These are phyloP conservation scores for Porpolomopsis calyptriformis DNA, from an alignment of 768 basidiomycete species.

Conservation along the genomic window DNA sequence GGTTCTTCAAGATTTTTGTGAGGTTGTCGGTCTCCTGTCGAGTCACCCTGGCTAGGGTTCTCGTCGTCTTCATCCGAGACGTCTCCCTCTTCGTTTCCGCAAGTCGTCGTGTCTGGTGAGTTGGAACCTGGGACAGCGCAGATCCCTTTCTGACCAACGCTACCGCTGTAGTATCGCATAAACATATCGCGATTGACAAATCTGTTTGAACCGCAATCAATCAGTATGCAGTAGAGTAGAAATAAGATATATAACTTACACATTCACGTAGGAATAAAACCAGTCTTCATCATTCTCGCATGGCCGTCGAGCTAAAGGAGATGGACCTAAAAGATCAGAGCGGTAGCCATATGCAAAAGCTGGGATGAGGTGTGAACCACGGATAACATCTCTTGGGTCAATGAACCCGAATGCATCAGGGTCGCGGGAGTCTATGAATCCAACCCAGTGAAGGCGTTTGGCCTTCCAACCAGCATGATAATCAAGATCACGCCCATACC, in stretches of 20 bases:
- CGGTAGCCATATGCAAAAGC: slow-evolving; percentile 2
- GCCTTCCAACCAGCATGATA: neutral
- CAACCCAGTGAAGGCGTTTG: slow-evolving; percentile 1
- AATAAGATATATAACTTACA: slow-evolving; percentile 17
- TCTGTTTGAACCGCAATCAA: slow-evolving; percentile 12
- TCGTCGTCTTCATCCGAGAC: neutral
- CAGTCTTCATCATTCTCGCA: slow-evolving; percentile 16
- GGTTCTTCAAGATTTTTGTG: neutral
- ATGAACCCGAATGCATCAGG: slow-evolving; percentile 15
- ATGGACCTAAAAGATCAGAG: neutral
- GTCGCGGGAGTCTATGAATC: slow-evolving; percentile 5
- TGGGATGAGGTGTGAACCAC: slow-evolving; percentile 12
- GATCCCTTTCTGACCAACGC: slow-evolving; percentile 19
- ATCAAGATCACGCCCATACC: slow-evolving; percentile 6
- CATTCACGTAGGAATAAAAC: slow-evolving; percentile 26
- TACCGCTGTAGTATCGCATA: slow-evolving; percentile 21
- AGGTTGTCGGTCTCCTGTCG: neutral
- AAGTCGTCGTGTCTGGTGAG: neutral
- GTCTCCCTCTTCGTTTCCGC: neutral
- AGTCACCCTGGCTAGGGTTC: neutral
- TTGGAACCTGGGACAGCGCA: neutral
- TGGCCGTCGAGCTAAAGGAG: neutral
- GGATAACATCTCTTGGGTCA: slow-evolving; percentile 13
- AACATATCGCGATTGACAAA: slow-evolving; percentile 33
- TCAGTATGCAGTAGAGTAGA: neutral